These are phyloP conservation scores for Spergularia marina DNA, from an alignment of 148 eudicot species.

Conservation along the genomic window DNA sequence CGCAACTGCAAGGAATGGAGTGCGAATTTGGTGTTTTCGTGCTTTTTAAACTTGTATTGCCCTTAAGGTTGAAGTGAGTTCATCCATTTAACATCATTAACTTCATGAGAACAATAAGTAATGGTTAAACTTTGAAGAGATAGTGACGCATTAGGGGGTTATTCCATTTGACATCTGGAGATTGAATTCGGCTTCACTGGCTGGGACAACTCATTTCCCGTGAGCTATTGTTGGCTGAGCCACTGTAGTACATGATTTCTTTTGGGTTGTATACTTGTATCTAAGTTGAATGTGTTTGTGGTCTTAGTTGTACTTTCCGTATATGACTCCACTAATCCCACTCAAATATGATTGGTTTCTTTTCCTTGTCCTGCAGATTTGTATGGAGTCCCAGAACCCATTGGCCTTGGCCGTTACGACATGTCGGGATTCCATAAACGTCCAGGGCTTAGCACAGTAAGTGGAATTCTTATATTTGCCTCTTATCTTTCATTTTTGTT, in stretches of 20 bases:
- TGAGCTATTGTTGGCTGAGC: not conserved
- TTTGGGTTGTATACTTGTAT: not conserved
- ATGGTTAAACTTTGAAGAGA: not conserved
- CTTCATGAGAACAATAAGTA: not conserved
- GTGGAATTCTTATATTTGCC: constrained; percentile 12
- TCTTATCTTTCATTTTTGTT: not conserved
- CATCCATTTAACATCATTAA: not conserved
- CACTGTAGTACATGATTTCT: too few species aligned
- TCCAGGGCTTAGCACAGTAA: constrained; percentile 44
- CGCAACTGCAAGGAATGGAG: not conserved
- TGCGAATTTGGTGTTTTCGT: not conserved
- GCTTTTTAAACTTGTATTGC: not conserved
- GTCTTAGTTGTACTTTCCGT: constrained; percentile 9
- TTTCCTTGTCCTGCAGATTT: constrained; percentile 35
- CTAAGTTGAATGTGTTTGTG: not conserved
- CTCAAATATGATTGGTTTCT: not conserved
- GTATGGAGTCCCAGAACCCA: constrained; percentile 34
- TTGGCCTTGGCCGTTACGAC: constrained; percentile 32
- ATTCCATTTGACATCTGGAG: not conserved
- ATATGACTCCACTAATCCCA: constrained; percentile 7
- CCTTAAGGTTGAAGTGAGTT: not conserved
- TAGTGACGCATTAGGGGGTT: not conserved
- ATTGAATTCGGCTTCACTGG: not conserved
- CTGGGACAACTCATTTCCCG: not conserved
- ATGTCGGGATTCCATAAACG: constrained; percentile 32